Base-by-base conservation (phyloP, 306 rosid genomes). In the Gleditsia sinensis region DNA sequence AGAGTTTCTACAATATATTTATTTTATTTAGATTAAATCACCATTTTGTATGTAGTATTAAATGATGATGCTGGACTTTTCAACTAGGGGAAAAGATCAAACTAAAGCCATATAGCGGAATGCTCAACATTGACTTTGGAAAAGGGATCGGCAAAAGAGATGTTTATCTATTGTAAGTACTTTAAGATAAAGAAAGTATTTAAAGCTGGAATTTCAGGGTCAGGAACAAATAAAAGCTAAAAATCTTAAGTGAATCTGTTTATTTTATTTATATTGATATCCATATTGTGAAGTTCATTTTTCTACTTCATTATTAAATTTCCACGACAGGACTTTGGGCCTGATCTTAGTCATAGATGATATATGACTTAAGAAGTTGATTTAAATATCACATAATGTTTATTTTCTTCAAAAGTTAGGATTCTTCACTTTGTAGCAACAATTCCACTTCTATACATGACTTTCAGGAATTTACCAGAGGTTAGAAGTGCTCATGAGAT, bases 101-200 rank as follows among this genome's bases (percentile, higher is more conserved):
- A 82, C 91, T 94, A 79, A 91, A 84, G 89, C 98, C 98, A 67
- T 94, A 94, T 72, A 91, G 92, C 80, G 97, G 97, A 78, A 89
- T 89, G 97, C 94, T 91, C 91, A 89, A 84, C 65, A 75, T 94
- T 68, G 98, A 94, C 80, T 94, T 94, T 50, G 98, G 98, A 78
- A 91, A 82, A 79, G 98, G 98, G 75, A 91, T 94, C 53, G 96
- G 97, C 77, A 91, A 86, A 83, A 88, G 89, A 86, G 94, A 94
- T 82, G 96, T 94, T 79, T 91, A 85, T 85, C 94, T 91, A 33
- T 64, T 94, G 98, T 91, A 89, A 91, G 98, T 89, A 80, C n/a
- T 23, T 19, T 33, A 23, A 58, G 40, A 34, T 36, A 77, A 57
- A 48, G 17, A 48, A 71, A 72, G 34, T 69, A 4, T 69, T 67